These are phyloP conservation scores for Suillus ampliporus DNA, from an alignment of 768 basidiomycete genomes.

Conservation along the genomic window DNA sequence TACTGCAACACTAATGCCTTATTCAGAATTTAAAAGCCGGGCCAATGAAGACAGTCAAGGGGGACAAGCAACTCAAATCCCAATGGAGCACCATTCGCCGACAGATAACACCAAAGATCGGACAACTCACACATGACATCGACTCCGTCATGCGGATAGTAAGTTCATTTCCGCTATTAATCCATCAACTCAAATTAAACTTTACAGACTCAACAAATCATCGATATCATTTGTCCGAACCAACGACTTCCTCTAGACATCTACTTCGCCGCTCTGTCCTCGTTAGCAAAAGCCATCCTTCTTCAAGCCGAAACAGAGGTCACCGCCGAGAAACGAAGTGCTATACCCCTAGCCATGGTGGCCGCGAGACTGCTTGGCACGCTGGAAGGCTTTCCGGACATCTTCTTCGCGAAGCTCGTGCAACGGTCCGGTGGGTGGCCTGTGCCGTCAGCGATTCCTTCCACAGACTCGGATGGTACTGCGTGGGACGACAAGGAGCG, in stretches of 20 bases:
- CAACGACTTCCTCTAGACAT: conserved; percentile 41
- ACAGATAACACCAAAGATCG: conserved; percentile 85
- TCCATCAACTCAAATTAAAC: conserved; percentile 15
- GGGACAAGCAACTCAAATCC: conserved; percentile 55
- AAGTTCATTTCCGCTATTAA: conserved; percentile 31
- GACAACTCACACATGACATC: conserved; percentile 80
- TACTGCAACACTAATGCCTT: conserved; percentile 28
- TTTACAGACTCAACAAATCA: conserved; percentile 46
- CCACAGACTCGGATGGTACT: conserved; percentile 53
- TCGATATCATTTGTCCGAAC: conserved; percentile 45
- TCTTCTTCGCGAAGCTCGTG: conserved; percentile 85
- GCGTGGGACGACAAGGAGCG: conserved; percentile 49
- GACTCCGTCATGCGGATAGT: conserved; percentile 69
- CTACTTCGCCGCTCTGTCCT: conserved; percentile 81
- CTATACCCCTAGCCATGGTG: conserved; percentile 81
- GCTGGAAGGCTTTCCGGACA: conserved; percentile 62
- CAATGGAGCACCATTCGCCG: conserved; percentile 73
- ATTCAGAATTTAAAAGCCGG: conserved; percentile 66
- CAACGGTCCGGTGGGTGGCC: conserved; percentile 92
- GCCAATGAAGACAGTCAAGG: conserved; percentile 69
- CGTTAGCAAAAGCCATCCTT: conserved; percentile 87
- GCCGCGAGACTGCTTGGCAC: conserved; percentile 70
- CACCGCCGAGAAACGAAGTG: conserved; percentile 84
- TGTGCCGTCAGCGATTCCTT: conserved; percentile 67
- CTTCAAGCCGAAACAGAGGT: conserved; percentile 95